Conservation (phyloP, 352 stramenopile species). For the Nothophytophthora sp. region DNA sequence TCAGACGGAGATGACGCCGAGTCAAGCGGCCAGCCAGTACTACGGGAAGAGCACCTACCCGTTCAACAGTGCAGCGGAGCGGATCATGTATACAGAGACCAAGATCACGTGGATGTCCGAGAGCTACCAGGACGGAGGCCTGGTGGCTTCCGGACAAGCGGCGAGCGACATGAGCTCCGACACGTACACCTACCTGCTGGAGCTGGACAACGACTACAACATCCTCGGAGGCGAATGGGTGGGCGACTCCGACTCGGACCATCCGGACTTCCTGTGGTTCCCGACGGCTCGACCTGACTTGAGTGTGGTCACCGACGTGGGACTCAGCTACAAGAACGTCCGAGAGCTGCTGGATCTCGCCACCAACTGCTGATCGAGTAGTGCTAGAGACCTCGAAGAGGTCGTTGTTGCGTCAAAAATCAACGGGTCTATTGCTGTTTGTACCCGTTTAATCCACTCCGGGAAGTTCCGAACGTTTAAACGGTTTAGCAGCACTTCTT, state of each 20-base stretch:
- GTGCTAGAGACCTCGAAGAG: too few relatives aligned
- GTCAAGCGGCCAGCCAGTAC: constrained; percentile 16
- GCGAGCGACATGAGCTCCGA: constrained; percentile 5
- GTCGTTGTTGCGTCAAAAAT: too few relatives aligned
- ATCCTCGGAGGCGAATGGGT: constrained; percentile 29
- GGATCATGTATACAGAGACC: constrained; percentile 30
- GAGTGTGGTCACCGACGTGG: constrained; percentile 11
- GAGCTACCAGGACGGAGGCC: constrained; percentile 20
- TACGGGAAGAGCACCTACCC: constrained; percentile 30
- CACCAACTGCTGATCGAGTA: constrained; percentile 8
- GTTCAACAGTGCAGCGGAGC: constrained; percentile 29
- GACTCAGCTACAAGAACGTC: constrained; percentile 19
- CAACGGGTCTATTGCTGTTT: too few relatives aligned
- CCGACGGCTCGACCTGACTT: constrained; percentile 3
- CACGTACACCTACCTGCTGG: constrained; percentile 25
- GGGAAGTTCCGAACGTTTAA: too few relatives aligned
- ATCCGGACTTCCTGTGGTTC: too few relatives aligned
- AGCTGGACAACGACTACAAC: constrained; percentile 17
- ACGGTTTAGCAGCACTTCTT: constrained; percentile 32
- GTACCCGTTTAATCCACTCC: too few relatives aligned
- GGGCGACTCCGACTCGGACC: constrained; percentile 10
- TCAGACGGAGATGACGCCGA: constrained; percentile 16
- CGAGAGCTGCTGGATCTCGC: constrained; percentile 3
- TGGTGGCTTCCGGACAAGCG: constrained; percentile 8
- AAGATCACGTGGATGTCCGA: constrained; percentile 33